Evolutionary conservation across 1,284 basidiomycete species (phyloP).

Genomic region (Irpex rosettiformis): DNA sequence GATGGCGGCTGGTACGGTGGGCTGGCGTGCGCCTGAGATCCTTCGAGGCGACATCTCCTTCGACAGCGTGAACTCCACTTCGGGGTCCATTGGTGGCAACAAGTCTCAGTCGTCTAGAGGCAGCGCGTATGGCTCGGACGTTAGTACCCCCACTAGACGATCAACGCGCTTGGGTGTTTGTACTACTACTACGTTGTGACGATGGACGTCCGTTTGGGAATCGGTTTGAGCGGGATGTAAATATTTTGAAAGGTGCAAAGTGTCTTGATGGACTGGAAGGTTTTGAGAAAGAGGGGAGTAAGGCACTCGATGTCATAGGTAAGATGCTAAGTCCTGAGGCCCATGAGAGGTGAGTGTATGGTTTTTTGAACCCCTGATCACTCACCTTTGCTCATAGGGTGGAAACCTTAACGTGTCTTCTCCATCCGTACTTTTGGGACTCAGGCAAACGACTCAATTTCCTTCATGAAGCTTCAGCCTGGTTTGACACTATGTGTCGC

Average conservation of each 20-base stretch:
- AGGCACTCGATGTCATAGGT: constrained; percentile 77
- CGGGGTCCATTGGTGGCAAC: constrained; percentile 39
- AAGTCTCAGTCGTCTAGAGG: constrained; percentile 64
- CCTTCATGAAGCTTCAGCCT: constrained; percentile 94
- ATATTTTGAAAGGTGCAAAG: constrained; percentile 82
- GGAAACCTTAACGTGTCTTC: constrained; percentile 81
- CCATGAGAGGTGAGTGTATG: constrained; percentile 53
- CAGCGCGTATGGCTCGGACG: constrained; percentile 49
- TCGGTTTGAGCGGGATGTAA: constrained; percentile 86
- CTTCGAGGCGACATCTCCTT: constrained; percentile 87
- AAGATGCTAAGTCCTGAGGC: constrained; percentile 80
- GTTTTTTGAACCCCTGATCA: neutral
- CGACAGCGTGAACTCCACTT: constrained; percentile 51
- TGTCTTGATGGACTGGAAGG: constrained; percentile 66
- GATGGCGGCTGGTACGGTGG: constrained; percentile 87
- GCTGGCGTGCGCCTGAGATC: constrained; percentile 95
- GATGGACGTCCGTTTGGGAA: constrained; percentile 87
- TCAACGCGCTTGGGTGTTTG: constrained; percentile 80
- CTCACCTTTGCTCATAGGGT: constrained; percentile 50
- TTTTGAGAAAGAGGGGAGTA: constrained; percentile 89
- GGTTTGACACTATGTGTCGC: constrained; percentile 96
- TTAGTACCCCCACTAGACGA: constrained; percentile 36
- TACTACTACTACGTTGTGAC: constrained; percentile 93
- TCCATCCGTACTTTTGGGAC: constrained; percentile 98
- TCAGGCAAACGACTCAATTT: constrained; percentile 83